Evolutionary conservation across 805 yeast genomes (phyloP), one percentile per base, ranked within the genome.

Genomic region (Debaryomyces castellii): DNA sequence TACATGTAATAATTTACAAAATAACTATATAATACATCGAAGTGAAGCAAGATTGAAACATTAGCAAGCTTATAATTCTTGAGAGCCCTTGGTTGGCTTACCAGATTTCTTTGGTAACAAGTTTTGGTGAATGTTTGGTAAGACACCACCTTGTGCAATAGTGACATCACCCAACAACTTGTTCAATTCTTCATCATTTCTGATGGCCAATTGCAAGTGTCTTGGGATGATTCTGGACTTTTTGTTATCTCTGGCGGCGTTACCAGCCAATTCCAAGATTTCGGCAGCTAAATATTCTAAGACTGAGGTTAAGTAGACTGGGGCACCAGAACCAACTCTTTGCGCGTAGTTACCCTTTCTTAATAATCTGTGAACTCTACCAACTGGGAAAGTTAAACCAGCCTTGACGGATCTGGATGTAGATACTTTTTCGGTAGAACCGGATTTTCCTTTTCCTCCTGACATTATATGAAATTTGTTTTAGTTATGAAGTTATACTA

Each of bases 91-190:
- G 50, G 70, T 67, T 37, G 57, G 47, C 64, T 74, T 74, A 51
- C 76, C 78, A 49, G 78, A 66, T 67, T 77, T 78, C 73, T 77
- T 71, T 67, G 83, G 85, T 62, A 73, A 73, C 63, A 73, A 73
- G 69, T 69, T 64, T 57, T 67, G 74, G 63, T 73, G 77, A 51
- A 73, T 73, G 67, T 73, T 73, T 69, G 78, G 78, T 61, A 73
- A 73, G 51, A 73, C 78, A 71, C 78, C 78, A 71, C 78, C 78
- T 65, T 73, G 77, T 43, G 78, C 78, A 42, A 73, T 73, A 41
- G 78, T 73, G 57, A 73, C 78, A 62, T 73, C 74, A 51, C 77
- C 77, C 59, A 73, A 71, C 62, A 73, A 73, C 60, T 73, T 73
- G 66, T 73, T 73, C 60, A 73, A 73, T 60, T 73, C 78, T 63